These are phyloP conservation scores for Russula olivacea DNA, from an alignment of 768 basidiomycete genomes.

Conservation along the genomic window DNA sequence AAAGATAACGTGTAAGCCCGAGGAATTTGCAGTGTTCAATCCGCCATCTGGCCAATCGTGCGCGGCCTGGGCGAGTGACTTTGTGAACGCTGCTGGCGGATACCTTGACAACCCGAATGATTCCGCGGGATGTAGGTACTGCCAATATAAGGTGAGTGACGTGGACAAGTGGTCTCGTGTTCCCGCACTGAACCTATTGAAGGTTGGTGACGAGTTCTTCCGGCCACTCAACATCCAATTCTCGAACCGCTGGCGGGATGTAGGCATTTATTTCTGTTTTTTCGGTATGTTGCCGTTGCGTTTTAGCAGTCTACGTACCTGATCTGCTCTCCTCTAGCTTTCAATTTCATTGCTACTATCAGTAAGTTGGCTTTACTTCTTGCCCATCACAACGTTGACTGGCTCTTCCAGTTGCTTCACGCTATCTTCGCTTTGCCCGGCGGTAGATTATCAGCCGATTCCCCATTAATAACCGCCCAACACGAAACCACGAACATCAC, in stretches of 20 bases:
- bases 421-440: slow-evolving; percentile 41
- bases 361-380: slow-evolving; percentile 29
- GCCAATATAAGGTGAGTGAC: slow-evolving; percentile 46
- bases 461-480: neutral
- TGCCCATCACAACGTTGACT: neutral
- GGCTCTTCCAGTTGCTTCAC: slow-evolving; percentile 50
- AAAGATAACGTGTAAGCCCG: slow-evolving; percentile 51
- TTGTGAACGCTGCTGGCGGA: slow-evolving; percentile 56
- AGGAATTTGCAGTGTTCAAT: slow-evolving; percentile 66
- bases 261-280: slow-evolving; percentile 58
- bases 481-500: neutral
- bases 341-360: slow-evolving; percentile 63
- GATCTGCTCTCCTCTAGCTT: slow-evolving; percentile 35
- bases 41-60: slow-evolving; percentile 77
- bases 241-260: slow-evolving; percentile 60
- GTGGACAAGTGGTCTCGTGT: neutral
- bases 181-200: slow-evolving; percentile 8
- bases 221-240: slow-evolving; percentile 60
- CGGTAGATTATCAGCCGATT: slow-evolving; percentile 16
- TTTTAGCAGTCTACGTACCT: neutral
- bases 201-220: slow-evolving; percentile 66
- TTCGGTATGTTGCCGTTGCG: slow-evolving; percentile 38
- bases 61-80: slow-evolving; percentile 59
- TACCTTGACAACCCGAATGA: slow-evolving; percentile 67
- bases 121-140: slow-evolving; percentile 62